Evolutionary conservation across 106 monocot genomes (phyloP), one percentile per base, ranked within the genome.

Genomic region (Hemerocallis citrina): DNA sequence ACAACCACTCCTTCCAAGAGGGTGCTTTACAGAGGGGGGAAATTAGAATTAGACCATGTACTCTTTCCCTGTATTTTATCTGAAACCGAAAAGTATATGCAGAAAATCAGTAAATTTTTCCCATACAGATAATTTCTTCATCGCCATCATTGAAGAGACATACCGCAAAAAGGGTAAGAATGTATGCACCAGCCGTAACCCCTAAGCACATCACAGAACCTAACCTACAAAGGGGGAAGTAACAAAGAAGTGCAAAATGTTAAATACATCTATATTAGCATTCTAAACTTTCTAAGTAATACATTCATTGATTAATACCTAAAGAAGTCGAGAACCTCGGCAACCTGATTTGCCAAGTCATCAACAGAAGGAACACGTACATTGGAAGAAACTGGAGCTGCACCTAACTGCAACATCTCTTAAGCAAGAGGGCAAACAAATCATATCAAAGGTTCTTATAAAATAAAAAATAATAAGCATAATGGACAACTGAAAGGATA

Each of bases 371-470:
- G 81, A 25, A 88, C 64, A 13, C 87, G 77, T 33, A 64, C 48
- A 74, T 88, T 66, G 25, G 63, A 56, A 55, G 75, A 78, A 74
- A 98, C 85, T n/a, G 96, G 81, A 77, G 87, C 96, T 61, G 96
- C 91, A 68, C 87, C 96, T 47, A 88, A 88, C 98, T 99, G 98
- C 72, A 99, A 55, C 50, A 69, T 64, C 64, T 72, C 81, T 90
- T 96, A 58, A 77, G 73, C 46, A 70, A 79, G 68, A 67, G 37
- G 59, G 37, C 29, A 68, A 62, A 29, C 3, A 24, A 68, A 64
- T 29, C 41, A 48, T 32, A 37, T 41, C 35, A 56, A 30, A 50
- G 29, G n/a, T 52, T 34, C 5, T 25, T 25, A n/a, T n/a, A 37
- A 20, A 13, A 52, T 66, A 6, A 0, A 35, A 34, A 27, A 54